Evolutionary conservation across 228 moss, liverwort and hornwort genomes (phyloP), one percentile per base, ranked within the genome.

Genomic region (Sphagnum magellanicum): DNA sequence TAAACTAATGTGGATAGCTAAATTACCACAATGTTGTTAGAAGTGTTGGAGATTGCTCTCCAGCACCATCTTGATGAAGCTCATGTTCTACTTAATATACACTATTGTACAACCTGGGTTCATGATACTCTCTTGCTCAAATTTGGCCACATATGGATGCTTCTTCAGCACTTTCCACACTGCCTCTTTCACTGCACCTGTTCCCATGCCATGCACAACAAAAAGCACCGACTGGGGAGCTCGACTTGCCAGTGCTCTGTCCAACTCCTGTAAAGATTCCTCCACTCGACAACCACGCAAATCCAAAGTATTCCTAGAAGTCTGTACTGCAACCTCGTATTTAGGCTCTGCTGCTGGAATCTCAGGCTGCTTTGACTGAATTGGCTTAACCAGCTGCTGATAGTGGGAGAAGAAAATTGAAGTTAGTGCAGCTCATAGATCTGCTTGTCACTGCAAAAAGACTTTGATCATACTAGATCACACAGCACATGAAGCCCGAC

Each of bases 51-150:
- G 32, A 32, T 32, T 32, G 32, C 32, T 32, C 2, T 32, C 32
- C 32, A 32, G 32, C 32, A 32, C 32, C 32, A 32, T 32, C 32
- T 32, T 32, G 32, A 32, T 32, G 32, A 32, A 32, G 32, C 32
- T 32, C 3, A 32, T 32, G 32, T 55, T 71, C 81, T 69, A 98
- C 74, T 90, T 86, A 0, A 94, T 84, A 49, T 90, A 98, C 48
- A 83, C 98, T 13, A 98, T n/a, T 10, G 98, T 94, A 78, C 94
- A 98, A 60, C 98, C 98, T 10, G 82, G 84, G 83, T 98, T 98
- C 76, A 85, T 87, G 11, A 90, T 77, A 71, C 81, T 90, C 65
- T 98, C 92, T 53, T 87, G 87, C 79, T 92, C 98, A 73, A 86
- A 98, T 69, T 87, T 94, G 52, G 87, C 90, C 10, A 98, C 94